Percentiles rank a stretch among this genome's conserved stretches.
Evolutionary conservation across 2,329 filamentous ascomycete genomes (phyloP).

Genomic region (Ascochyta lentis): DNA sequence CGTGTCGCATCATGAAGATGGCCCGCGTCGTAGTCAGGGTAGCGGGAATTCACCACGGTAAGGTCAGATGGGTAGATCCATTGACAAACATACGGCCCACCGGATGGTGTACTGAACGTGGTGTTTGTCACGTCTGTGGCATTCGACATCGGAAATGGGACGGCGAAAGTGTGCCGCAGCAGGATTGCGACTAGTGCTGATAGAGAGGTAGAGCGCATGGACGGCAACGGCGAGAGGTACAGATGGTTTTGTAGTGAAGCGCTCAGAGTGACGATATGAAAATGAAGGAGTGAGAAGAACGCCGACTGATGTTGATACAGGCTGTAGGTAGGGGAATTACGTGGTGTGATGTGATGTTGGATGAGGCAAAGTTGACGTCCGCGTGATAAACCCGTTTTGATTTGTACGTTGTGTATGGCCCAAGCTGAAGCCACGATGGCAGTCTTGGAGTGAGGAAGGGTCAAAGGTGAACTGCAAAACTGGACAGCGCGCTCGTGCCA

Average conservation of each 20-base stretch:
- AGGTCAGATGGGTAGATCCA: constrained; percentile 32
- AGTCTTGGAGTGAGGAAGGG: neutral
- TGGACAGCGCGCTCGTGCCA: too few relatives aligned
- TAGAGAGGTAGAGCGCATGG: neutral
- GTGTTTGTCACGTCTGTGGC: constrained; percentile 13
- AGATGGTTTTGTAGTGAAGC: neutral
- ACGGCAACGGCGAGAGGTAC: neutral
- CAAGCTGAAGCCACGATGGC: neutral
- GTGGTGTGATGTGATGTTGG: too few relatives aligned
- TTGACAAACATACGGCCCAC: constrained; percentile 24
- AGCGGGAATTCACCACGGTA: constrained; percentile 36
- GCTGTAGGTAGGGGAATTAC: too few relatives aligned
- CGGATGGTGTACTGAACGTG: neutral
- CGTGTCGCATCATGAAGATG: constrained; percentile 26
- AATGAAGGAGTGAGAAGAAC: too few relatives aligned
- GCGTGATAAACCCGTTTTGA: too few relatives aligned
- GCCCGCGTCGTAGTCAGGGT: constrained; percentile 27
- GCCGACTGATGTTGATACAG: too few relatives aligned
- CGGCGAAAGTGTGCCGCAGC: constrained; percentile 8
- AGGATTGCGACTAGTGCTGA: constrained; percentile 13
- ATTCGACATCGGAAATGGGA: constrained; percentile 23
- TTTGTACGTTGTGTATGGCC: too few relatives aligned
- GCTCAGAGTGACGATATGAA: too few relatives aligned
- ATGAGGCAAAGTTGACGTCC: too few relatives aligned
- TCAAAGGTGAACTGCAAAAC: neutral